phyloP scores from a whole-genome alignment of 352 stramenopile species.

The Elongisporangium prolatum region DNA sequence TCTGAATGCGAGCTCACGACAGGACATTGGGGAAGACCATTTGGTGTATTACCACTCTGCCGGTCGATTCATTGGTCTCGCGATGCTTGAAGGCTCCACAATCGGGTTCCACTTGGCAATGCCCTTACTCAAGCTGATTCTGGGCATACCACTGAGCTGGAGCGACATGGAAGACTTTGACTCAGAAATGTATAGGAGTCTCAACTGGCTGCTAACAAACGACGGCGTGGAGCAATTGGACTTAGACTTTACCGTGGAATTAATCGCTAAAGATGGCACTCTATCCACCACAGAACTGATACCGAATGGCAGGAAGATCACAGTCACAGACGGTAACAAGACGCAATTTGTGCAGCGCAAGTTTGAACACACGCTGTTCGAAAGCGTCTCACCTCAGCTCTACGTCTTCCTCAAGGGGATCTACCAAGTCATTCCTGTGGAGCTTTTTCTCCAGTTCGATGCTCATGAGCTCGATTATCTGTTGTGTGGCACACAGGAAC shows the following conservation, averaged over 20 bases:
- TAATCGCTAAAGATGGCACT: conserved; percentile 13
- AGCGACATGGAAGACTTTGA: conserved; percentile 89
- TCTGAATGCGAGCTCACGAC: conserved; percentile 55
- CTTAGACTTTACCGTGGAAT: conserved; percentile 58
- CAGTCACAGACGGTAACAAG: conserved; percentile 96
- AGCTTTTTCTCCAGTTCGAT: conserved; percentile 94
- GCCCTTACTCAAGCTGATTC: conserved; percentile 96
- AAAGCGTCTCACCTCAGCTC: conserved; percentile 88
- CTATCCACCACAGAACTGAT: conserved; percentile 47
- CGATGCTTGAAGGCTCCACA: conserved; percentile 87
- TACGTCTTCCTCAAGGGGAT: conserved; percentile 91
- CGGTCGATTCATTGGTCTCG: conserved; percentile 51
- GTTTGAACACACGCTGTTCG: conserved; percentile 93
- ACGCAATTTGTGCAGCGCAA: conserved; percentile 91
- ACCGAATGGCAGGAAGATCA: conserved; percentile 47
- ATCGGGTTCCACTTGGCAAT: conserved; percentile 92
- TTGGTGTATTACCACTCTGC: conserved; percentile 48
- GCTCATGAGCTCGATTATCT: conserved; percentile 95
- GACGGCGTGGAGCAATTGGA: conserved; percentile 38
- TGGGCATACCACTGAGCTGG: conserved; percentile 93
- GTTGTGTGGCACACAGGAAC: conserved; percentile 91
- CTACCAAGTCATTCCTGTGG: conserved; percentile 94
- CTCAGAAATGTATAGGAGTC: conserved; percentile 43
- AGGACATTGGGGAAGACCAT: conserved; percentile 48
- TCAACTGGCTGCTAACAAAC: conserved; percentile 63